Base-by-base conservation (phyloP, 176 grass and related monocot species). In the Carex parvula region DNA sequence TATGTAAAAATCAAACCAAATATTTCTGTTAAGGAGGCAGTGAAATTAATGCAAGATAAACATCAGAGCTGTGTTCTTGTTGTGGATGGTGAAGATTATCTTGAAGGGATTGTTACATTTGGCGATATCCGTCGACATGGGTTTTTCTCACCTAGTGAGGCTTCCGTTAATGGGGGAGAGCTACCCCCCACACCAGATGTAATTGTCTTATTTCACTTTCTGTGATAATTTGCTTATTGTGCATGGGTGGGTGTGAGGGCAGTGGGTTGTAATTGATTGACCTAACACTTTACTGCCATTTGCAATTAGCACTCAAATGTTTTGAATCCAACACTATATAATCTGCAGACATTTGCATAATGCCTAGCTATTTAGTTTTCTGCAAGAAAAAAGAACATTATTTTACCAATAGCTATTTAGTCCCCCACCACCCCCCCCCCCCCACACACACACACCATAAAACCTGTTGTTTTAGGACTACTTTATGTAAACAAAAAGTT, bases 21-120 rank as follows among this genome's bases (percentile, higher is more conserved):
- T 64, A 84, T 84, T 58, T 87, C 90, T n/a, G 65, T 95, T 60
- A 92, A 92, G 83, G 93, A 99, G 53, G 71, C 91, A 33, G 60
- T 85, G 70, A 89, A 74, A 73, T 84, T 99, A 85, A 95, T 99
- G 93, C 89, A 93, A 12, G 89, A 95, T 64, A 92, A 88, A 85
- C 89, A 95, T 66, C 96, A 95, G 89, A 91, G 60, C 80, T 99
- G 93, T 90, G 86, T 99, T 89, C 83, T 99, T 91, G 90, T 95
- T 83, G 87, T 95, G 29, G 93, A 99, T 71, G 79, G 88, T 87
- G 96, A 99, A 87, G 91, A 99, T 88, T 99, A 92, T 90, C 89
- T 99, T 61, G 96, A 95, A 82, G 93, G 96, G 55, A 93, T 99
- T 85, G 84, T 99, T 64, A 95, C 96, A 18, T 71, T 90, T 57